Percentiles rank a stretch among this genome's conserved stretches.
phyloP scores from a whole-genome alignment of 441 rosid genomes.

The Kokia cookei region DNA sequence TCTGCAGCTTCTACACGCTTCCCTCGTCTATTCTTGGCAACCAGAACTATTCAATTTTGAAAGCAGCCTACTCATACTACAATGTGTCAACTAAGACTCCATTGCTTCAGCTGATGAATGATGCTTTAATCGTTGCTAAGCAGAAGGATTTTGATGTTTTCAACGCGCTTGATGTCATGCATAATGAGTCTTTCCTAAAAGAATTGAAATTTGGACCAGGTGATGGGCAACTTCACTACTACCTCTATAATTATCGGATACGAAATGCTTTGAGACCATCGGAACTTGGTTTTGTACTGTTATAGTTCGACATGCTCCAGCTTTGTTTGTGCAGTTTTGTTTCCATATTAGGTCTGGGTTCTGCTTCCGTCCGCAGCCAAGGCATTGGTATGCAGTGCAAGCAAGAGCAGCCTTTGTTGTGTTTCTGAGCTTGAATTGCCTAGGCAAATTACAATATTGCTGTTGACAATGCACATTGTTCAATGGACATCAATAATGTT shows the following conservation, averaged over 20 bases:
- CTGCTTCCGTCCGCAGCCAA: conserved; percentile 2
- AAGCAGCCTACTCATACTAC: conserved; percentile 95
- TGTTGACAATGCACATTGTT: conserved; percentile 13
- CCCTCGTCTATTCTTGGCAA: conserved; percentile 93
- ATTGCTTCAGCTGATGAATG: conserved; percentile 88
- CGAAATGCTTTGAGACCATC: conserved; percentile 52
- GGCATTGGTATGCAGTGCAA: conserved; percentile 9
- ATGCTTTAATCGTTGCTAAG: conserved; percentile 73
- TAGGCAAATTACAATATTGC: conserved; percentile 7
- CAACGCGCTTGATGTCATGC: conserved; percentile 90
- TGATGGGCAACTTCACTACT: conserved; percentile 90
- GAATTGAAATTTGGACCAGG: conserved; percentile 97
- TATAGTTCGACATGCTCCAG: conserved; percentile 27
- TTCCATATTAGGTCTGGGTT: conserved; percentile 4
- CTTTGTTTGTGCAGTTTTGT: conserved; percentile 1
- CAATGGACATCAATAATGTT: conserved; percentile 17
- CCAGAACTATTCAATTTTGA: conserved; percentile 63
- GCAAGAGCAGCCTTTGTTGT: conserved; percentile 1
- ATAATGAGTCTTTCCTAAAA: conserved; percentile 74
- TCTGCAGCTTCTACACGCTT: conserved; percentile 96
- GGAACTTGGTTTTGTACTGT: conserved; percentile 86
- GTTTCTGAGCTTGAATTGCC: conserved; percentile 1
- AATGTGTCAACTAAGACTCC: conserved; percentile 75
- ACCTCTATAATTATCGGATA: conserved; percentile 75
- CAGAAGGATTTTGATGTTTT: conserved; percentile 84